phyloP scores from a whole-genome alignment of 345 rosid species.

The Conringia planisiliqua region DNA sequence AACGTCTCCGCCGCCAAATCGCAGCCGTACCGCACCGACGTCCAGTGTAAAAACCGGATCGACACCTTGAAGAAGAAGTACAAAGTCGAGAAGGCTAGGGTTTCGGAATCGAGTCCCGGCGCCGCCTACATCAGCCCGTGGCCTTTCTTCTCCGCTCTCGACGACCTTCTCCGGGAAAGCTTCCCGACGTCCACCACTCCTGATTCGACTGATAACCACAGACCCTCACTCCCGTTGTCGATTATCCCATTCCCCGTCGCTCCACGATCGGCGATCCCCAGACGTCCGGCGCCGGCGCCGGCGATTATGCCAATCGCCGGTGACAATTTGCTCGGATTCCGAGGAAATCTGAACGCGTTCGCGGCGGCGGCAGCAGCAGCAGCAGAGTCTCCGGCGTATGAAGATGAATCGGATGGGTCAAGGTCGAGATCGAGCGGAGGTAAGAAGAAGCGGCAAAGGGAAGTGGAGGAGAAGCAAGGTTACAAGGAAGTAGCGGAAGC shows the following conservation, averaged over 20 bases:
- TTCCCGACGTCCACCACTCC: constrained; percentile 41
- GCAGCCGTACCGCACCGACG: constrained; percentile 89
- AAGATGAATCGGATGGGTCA: constrained; percentile 32
- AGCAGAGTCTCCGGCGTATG: constrained; percentile 33
- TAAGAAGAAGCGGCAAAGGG: constrained; percentile 36
- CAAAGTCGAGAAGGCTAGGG: constrained; percentile 86
- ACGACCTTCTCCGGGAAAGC: constrained; percentile 66
- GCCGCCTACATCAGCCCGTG: constrained; percentile 59
- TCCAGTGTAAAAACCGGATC: constrained; percentile 97
- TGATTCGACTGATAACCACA: constrained; percentile 24
- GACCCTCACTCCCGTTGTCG: constrained; percentile 45
- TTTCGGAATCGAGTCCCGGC: constrained; percentile 44
- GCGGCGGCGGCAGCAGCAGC: constrained; percentile 88
- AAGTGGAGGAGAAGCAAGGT: constrained; percentile 40
- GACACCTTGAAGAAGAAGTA: constrained; percentile 97
- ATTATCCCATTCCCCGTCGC: constrained; percentile 32
- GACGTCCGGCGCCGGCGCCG: constrained; percentile 46
- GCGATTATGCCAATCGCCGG: constrained; percentile 45
- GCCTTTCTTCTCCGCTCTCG: constrained; percentile 83
- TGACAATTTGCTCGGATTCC: constrained; percentile 36
- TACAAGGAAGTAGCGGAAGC: constrained; percentile 56
- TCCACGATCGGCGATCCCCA: constrained; percentile 37
- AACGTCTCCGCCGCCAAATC: constrained; percentile 53
- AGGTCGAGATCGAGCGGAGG: constrained; percentile 34
- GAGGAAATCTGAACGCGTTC: constrained; percentile 75